These are phyloP conservation scores for Monilinia polystroma DNA, from an alignment of 2,329 filamentous ascomycete genomes.

Conservation along the genomic window DNA sequence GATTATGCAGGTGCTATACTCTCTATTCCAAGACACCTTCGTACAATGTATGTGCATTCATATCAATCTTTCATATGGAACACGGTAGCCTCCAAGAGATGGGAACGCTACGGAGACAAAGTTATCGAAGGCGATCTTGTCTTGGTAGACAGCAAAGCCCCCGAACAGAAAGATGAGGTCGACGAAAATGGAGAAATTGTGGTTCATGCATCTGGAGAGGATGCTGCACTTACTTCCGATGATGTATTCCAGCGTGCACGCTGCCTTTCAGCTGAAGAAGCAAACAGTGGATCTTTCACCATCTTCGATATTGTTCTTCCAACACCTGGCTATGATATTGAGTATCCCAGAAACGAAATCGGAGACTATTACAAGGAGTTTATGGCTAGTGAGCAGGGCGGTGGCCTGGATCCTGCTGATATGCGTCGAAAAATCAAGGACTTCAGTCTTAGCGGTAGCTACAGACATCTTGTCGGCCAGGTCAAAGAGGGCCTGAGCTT, in stretches of 20 bases:
- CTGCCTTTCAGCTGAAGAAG: conserved; percentile 73
- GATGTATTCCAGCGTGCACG: conserved; percentile 68
- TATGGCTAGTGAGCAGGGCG: conserved; percentile 78
- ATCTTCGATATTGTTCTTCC: conserved; percentile 91
- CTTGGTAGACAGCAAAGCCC: conserved; percentile 33
- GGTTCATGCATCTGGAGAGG: conserved; percentile 56
- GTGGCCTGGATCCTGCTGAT: conserved; percentile 73
- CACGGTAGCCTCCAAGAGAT: conserved; percentile 75
- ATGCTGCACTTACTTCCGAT: conserved; percentile 53
- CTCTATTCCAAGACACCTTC: conserved; percentile 75
- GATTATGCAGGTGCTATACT: conserved; percentile 83
- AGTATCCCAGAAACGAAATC: conserved; percentile 81
- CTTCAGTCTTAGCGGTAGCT: conserved; percentile 82
- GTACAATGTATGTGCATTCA: conserved; percentile 94
- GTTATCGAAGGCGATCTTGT: conserved; percentile 81
- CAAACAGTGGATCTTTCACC: conserved; percentile 68
- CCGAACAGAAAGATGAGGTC: conserved; percentile 35
- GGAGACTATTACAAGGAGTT: conserved; percentile 82
- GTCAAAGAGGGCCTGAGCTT: conserved; percentile 60
- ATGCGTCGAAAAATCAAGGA: conserved; percentile 88
- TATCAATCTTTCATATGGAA: conserved; percentile 98
- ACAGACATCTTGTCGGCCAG: conserved; percentile 79
- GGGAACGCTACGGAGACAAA: conserved; percentile 68
- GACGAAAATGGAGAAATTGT: conserved; percentile 44
- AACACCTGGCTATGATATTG: conserved; percentile 84